Conservation (phyloP, 192 early-diverging fungal genomes). For the Entrophospora sp. region DNA sequence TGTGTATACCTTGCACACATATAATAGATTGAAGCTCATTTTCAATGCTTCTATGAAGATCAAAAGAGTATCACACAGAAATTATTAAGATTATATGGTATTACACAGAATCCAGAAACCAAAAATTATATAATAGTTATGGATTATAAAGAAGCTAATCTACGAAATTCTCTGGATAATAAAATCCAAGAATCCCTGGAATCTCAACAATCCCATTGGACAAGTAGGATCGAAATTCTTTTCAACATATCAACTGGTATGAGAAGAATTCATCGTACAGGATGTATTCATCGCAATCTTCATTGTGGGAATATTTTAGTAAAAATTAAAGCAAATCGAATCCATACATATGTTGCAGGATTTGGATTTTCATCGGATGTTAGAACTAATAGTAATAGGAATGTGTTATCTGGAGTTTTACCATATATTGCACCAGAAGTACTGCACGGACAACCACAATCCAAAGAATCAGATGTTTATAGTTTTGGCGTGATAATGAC, state of each 20-base stretch:
- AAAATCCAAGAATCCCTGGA: no score
- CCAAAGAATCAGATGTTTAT: constrained; percentile 28
- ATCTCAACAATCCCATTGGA: background rate
- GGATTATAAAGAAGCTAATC: background rate
- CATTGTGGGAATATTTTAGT: background rate
- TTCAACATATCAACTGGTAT: background rate
- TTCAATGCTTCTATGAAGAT: no score
- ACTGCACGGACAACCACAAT: constrained; percentile 23
- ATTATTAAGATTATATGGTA: background rate
- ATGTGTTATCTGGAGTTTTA: constrained; percentile 24
- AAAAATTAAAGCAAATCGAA: background rate
- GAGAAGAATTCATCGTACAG: constrained; percentile 23
- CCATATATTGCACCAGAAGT: constrained; percentile 34
- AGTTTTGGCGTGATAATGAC: constrained; percentile 35
- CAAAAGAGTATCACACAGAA: background rate
- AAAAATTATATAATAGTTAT: no score
- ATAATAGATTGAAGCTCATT: no score
- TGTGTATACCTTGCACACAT: no score
- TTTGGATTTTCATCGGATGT: constrained; percentile 2
- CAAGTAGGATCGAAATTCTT: background rate
- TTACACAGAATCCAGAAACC: background rate
- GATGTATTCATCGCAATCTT: constrained; percentile 26
- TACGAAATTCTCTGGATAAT: background rate
- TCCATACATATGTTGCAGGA: constrained; percentile 26
- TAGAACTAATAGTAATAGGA: constrained; percentile 20